Evolutionary conservation across 1,139 yeast species (phyloP).

Genomic region (Sugiyamaella xylanicola): DNA sequence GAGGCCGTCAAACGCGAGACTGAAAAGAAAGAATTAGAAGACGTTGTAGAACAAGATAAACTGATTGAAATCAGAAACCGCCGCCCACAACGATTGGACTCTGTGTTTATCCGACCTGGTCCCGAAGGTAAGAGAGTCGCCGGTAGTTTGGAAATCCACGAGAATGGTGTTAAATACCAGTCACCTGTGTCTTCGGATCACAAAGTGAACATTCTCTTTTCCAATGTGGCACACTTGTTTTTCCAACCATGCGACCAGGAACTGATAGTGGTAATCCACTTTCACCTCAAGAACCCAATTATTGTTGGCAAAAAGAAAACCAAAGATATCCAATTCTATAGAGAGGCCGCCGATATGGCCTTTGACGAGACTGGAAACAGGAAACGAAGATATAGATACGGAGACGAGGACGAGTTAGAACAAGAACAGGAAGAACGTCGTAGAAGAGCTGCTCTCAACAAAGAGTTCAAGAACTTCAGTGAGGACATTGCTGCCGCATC

Average conservation of each 20-base stretch:
- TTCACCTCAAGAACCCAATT: conserved; percentile 88
- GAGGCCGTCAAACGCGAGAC: conserved; percentile 88
- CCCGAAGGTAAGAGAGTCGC: conserved; percentile 96
- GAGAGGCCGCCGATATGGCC: conserved; percentile 96
- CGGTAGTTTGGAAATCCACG: conserved; percentile 89
- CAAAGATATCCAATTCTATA: conserved; percentile 90
- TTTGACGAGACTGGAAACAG: conserved; percentile 97
- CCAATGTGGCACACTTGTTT: conserved; percentile 88
- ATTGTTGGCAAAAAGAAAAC: conserved; percentile 97
- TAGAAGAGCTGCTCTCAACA: conserved; percentile 85
- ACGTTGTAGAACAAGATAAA: conserved; percentile 90
- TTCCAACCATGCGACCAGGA: conserved; percentile 98
- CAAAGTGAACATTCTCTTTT: conserved; percentile 81
- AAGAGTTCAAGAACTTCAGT: conserved; percentile 86
- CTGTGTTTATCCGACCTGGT: conserved; percentile 89
- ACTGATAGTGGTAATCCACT: conserved; percentile 86
- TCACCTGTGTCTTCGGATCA: conserved; percentile 78
- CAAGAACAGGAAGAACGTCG: conserved; percentile 98
- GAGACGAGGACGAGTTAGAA: conserved; percentile 97
- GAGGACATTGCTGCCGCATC: conserved; percentile 90
- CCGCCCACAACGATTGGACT: conserved; percentile 83
- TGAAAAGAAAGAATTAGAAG: conserved; percentile 90
- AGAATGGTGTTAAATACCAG: conserved; percentile 93
- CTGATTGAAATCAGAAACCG: conserved; percentile 77
- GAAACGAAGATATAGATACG: conserved; percentile 85